Percentiles rank a stretch among this genome's conserved stretches.
Evolutionary conservation across 208 protist genomes (phyloP).

Genomic region (Leishmania mexicana): DNA sequence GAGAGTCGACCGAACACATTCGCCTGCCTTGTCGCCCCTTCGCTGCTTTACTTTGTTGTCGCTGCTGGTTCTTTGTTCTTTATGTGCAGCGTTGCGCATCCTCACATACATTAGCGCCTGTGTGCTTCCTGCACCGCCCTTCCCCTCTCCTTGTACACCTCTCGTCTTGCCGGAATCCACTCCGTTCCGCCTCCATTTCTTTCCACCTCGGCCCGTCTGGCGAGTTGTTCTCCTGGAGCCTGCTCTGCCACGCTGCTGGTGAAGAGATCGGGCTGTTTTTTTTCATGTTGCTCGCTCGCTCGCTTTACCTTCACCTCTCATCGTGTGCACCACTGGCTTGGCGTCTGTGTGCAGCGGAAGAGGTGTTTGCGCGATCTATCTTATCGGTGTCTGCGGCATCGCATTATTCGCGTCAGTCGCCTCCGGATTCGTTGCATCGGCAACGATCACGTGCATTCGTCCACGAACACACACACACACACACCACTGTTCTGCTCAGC

Average conservation of each 20-base stretch:
- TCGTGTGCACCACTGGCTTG: neutral
- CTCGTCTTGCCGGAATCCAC: no score
- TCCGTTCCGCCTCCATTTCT: no score
- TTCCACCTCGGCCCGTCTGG: no score
- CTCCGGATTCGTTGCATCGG: neutral
- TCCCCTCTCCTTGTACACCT: no score
- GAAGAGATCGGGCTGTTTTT: neutral
- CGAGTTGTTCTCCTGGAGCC: neutral
- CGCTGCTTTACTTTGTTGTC: no score
- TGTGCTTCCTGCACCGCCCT: no score
- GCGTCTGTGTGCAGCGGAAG: neutral
- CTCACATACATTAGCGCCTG: no score
- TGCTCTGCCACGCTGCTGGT: neutral
- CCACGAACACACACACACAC: neutral
- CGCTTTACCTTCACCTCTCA: neutral
- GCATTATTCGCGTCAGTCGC: neutral
- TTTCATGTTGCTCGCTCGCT: neutral
- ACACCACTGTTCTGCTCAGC: neutral
- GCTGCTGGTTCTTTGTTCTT: no score
- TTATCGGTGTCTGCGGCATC: neutral
- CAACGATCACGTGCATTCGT: neutral
- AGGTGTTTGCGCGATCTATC: neutral
- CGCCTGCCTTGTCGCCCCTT: no score
- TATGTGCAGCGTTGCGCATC: no score
- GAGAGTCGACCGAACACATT: no score